phyloP scores from a whole-genome alignment of 371 early-diverging fungal genomes.

The Lichtheimia hyalospora region DNA sequence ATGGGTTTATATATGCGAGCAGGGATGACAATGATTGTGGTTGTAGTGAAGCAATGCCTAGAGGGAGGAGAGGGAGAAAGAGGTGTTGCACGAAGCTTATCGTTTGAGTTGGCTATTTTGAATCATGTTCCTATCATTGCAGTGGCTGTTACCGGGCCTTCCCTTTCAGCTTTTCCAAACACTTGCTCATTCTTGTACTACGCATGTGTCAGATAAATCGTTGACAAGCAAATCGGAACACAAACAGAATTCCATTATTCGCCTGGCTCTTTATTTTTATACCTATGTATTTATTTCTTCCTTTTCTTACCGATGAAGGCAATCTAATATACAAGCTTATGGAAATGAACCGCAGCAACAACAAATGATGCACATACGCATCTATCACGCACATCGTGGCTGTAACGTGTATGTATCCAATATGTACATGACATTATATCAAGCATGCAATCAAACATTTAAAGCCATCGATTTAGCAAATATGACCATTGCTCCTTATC shows the following conservation, averaged over 20 bases:
- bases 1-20: background rate
- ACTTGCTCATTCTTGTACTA: background rate
- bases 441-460: too few relatives aligned
- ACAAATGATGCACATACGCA: background rate
- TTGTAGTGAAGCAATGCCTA: background rate
- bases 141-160: background rate
- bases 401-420: too few relatives aligned
- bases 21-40: background rate
- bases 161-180: background rate
- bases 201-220: background rate
- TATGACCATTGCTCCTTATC: too few relatives aligned
- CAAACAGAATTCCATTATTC: background rate
- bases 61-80: background rate
- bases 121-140: too few relatives aligned
- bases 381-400: background rate
- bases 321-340: background rate
- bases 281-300: background rate
- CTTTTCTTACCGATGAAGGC: background rate
- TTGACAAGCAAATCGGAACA: background rate
- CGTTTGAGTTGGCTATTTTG: background rate
- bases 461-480: too few relatives aligned
- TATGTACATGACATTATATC: too few relatives aligned
- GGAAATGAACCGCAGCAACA: background rate
- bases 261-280: background rate
- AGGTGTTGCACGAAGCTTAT: conserved; percentile 3